Conservation (phyloP, 805 yeast species). For the Barnettozyma sucrosica region DNA sequence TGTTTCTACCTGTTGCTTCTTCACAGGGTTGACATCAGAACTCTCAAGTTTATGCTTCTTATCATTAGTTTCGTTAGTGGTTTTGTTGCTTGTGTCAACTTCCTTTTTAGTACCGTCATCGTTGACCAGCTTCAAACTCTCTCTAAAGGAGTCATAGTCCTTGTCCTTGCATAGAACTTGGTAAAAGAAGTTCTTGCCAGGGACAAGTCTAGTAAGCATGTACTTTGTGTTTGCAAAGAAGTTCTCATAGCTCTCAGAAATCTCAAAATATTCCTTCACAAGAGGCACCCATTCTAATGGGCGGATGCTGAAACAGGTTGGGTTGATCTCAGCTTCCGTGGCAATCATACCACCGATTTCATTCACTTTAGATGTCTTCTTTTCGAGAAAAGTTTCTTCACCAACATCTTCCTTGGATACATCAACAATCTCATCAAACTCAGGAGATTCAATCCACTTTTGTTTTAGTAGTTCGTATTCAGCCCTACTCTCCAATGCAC, state of each 20-base stretch:
- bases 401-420: not conserved
- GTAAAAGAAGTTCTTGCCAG: conserved; percentile 64
- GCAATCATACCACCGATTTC: conserved; percentile 93
- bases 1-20: conserved; percentile 17
- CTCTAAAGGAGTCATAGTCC: conserved; percentile 46
- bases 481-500: conserved; percentile 51
- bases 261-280: conserved; percentile 47
- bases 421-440: conserved; percentile 6
- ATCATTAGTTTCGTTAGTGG: conserved; percentile 5
- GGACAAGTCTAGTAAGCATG: conserved; percentile 69
- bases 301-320: conserved; percentile 54
- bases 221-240: conserved; percentile 73
- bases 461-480: conserved; percentile 51
- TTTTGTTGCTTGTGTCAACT: not conserved
- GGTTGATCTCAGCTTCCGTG: conserved; percentile 81
- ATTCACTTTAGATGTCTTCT: conserved; percentile 31
- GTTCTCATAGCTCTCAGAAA: conserved; percentile 55
- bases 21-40: conserved; percentile 4
- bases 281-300: conserved; percentile 49
- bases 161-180: conserved; percentile 48
- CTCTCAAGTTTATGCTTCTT: conserved; percentile 16
- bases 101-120: conserved; percentile 16
- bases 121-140: conserved; percentile 17
- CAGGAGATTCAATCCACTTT: conserved; percentile 21
- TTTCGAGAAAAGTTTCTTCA: not conserved